These are phyloP conservation scores for Tulasnella sp. DNA, from an alignment of 768 basidiomycete genomes.

Conservation along the genomic window DNA sequence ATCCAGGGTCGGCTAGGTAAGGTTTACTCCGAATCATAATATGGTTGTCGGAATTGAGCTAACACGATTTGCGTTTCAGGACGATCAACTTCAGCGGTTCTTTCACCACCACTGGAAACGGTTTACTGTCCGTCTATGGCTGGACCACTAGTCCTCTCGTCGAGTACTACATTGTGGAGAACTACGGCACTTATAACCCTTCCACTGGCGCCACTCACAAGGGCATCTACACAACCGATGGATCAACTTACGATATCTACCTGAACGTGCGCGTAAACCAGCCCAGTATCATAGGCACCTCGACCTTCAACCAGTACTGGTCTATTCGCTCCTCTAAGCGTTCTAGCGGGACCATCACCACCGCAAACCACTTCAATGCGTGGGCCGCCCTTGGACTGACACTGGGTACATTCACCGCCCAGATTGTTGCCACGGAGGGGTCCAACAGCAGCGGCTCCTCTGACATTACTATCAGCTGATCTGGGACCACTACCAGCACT, in stretches of 20 bases:
- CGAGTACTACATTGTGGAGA: conserved; percentile 15
- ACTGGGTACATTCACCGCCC: conserved; percentile 7
- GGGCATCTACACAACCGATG: conserved; percentile 10
- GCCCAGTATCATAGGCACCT: conserved; percentile 12
- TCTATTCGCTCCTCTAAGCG: conserved; percentile 9
- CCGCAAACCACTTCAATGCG: conserved; percentile 17
- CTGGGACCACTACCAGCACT: neutral
- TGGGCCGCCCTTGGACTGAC: conserved; percentile 11
- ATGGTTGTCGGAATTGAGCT: no score
- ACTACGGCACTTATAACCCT: conserved; percentile 11
- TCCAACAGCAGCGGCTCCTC: neutral
- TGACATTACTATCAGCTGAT: neutral
- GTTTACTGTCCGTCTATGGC: conserved; percentile 8
- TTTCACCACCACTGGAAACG: neutral
- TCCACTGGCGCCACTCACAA: conserved; percentile 2
- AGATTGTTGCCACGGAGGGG: conserved; percentile 16
- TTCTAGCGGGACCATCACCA: conserved; percentile 9
- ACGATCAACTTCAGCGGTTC: neutral
- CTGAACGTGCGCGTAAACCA: conserved; percentile 7
- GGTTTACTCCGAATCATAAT: no score
- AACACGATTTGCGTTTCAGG: neutral
- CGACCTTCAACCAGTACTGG: conserved; percentile 15
- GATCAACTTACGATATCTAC: conserved; percentile 13
- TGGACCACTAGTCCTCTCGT: conserved; percentile 15
- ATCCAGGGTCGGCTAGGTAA: conserved; percentile 27